phyloP scores from a whole-genome alignment of 1,284 basidiomycete genomes.

The Cutaneotrichosporon sp. region DNA sequence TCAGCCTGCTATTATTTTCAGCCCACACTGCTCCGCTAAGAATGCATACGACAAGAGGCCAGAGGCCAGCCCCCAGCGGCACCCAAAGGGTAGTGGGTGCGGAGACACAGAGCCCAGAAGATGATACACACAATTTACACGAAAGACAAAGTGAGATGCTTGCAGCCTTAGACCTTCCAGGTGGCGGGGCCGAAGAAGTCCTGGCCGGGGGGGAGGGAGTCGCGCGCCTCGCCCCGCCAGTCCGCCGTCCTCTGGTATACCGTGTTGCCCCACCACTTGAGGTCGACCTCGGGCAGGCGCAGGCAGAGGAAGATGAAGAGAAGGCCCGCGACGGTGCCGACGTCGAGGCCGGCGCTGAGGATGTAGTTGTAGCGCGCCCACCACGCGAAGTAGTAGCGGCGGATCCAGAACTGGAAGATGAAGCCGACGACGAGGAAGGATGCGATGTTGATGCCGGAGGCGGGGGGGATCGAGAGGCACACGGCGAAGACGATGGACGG shows the following conservation, averaged over 20 bases:
- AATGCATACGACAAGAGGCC: background rate
- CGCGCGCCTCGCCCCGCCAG: slow-evolving; percentile 2
- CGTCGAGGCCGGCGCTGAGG: slow-evolving; percentile 57
- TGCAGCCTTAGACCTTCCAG: background rate
- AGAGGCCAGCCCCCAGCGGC: background rate
- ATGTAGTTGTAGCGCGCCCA: slow-evolving; percentile 71
- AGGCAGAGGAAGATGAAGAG: slow-evolving; percentile 86
- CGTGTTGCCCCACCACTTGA: slow-evolving; percentile 87
- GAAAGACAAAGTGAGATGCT: background rate
- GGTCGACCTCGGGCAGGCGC: slow-evolving; percentile 64
- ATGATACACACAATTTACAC: background rate
- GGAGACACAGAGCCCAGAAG: background rate
- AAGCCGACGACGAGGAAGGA: slow-evolving; percentile 85
- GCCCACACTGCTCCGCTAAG: background rate
- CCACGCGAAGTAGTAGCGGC: slow-evolving; percentile 79
- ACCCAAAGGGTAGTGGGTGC: background rate
- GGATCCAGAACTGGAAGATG: slow-evolving; percentile 84
- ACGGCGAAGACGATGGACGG: slow-evolving; percentile 83
- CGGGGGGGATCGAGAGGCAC: slow-evolving; percentile 78
- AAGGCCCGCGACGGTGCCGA: slow-evolving; percentile 68
- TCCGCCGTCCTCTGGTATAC: slow-evolving; percentile 16
- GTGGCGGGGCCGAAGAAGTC: slow-evolving; percentile 8
- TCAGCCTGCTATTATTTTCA: no score
- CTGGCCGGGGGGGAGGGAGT: background rate
- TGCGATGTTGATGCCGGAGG: slow-evolving; percentile 92